Percentiles rank a stretch among this genome's conserved stretches.
Evolutionary conservation across 1,284 basidiomycete genomes (phyloP).

Genomic region (Rhodotorula sp.): DNA sequence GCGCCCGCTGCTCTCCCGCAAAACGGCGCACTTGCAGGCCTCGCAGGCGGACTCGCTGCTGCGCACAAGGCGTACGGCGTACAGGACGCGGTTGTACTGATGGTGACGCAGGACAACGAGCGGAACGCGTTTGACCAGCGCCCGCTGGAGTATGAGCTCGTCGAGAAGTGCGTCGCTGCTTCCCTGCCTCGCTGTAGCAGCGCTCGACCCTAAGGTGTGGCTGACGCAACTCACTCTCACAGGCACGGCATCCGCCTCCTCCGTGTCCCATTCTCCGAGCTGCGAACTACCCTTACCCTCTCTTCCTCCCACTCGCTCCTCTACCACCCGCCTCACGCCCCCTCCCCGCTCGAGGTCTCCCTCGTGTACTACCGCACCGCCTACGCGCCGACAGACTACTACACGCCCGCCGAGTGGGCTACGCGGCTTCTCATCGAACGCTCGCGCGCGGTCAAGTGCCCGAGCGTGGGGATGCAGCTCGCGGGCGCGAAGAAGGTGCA

Average conservation of each 20-base stretch:
- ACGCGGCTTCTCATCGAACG: slow-evolving; percentile 76
- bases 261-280: slow-evolving; percentile 67
- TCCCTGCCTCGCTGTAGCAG: neutral
- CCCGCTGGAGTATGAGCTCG: slow-evolving; percentile 79
- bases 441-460: slow-evolving; percentile 88
- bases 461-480: slow-evolving; percentile 84
- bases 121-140: slow-evolving; percentile 97
- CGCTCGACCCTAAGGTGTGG: neutral
- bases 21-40: slow-evolving; percentile 71
- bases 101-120: slow-evolving; percentile 86
- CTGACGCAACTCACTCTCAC: too few relatives aligned
- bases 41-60: slow-evolving; percentile 74
- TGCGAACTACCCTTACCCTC: slow-evolving; percentile 18
- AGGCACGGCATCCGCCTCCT: slow-evolving; percentile 73
- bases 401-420: slow-evolving; percentile 60
- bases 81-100: slow-evolving; percentile 73
- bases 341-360: slow-evolving; percentile 64
- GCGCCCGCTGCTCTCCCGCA: slow-evolving; percentile 63
- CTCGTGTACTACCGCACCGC: slow-evolving; percentile 85
- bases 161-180: slow-evolving; percentile 63
- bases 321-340: slow-evolving; percentile 8
- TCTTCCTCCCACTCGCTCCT: slow-evolving; percentile 39
- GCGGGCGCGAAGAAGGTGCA: slow-evolving; percentile 97
- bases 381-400: slow-evolving; percentile 83
- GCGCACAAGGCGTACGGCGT: slow-evolving; percentile 74